Conservation (phyloP, 495 filamentous ascomycete species). For the Lophiotrema nucula region DNA sequence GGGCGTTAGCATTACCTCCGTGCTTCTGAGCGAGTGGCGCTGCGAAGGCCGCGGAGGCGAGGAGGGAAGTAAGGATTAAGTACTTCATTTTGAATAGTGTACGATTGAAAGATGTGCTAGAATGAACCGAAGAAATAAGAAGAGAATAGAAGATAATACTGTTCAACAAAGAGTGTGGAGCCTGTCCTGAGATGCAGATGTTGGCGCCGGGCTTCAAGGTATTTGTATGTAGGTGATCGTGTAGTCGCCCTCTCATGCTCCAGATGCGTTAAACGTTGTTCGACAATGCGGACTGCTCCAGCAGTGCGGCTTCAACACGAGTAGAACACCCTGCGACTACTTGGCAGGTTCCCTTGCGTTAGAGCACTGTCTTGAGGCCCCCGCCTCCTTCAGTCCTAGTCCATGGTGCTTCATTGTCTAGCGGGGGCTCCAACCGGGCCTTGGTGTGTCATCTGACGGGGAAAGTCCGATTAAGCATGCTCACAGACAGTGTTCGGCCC, state of each 20-base stretch:
- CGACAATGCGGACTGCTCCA: neutral
- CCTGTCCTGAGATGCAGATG: conserved; percentile 7
- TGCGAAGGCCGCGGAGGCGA: conserved; percentile 15
- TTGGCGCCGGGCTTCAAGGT: neutral
- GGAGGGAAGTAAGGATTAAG: conserved; percentile 21
- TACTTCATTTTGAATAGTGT: conserved; percentile 24
- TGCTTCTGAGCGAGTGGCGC: conserved; percentile 13
- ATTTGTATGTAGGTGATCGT: conserved; percentile 2
- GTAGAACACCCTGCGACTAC: conserved; percentile 1
- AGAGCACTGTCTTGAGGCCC: conserved; percentile 8
- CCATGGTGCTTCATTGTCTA: too few relatives aligned
- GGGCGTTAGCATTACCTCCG: conserved; percentile 12
- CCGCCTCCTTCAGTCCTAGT: too few relatives aligned
- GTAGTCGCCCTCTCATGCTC: neutral
- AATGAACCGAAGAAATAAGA: neutral
- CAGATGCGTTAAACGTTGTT: too few relatives aligned
- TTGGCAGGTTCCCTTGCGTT: conserved; percentile 17
- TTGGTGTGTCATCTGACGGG: too few relatives aligned
- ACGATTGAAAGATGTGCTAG: conserved; percentile 2
- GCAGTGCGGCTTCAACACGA: neutral
- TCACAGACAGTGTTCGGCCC: neutral
- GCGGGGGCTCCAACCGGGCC: too few relatives aligned
- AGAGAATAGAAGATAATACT: conserved; percentile 2
- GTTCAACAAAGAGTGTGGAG: conserved; percentile 10
- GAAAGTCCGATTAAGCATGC: neutral